Evolutionary conservation across 768 basidiomycete genomes (phyloP), one percentile per base, ranked within the genome.

Genomic region (Mycena chlorophos): DNA sequence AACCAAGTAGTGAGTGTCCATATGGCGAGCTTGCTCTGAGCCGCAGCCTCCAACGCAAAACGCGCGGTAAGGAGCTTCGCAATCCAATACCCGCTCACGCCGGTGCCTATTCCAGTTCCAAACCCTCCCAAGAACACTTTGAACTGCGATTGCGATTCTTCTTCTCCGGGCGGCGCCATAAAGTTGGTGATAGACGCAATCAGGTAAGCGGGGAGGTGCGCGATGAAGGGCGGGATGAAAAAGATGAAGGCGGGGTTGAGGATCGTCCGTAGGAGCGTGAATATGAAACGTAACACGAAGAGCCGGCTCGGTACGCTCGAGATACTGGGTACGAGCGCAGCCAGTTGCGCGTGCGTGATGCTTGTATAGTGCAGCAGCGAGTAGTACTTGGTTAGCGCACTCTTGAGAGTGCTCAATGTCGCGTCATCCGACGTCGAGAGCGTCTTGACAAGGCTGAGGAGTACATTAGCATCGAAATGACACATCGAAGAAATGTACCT

Each of bases 131-230:
- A 78, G 8, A 85, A 73, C 43, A 83, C 74, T 69, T 88, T 87
- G 69, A 82, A 88, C 69, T 89, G 87, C n/a, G 87, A 86, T 47
- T 79, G 71, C 27, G 81, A 78, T 64, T 89, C 88, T 63, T 87
- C 78, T 65, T 89, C 87, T 29, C 80, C 78, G 14, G 72, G 64
- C 0, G 65, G 65, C 10, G 75, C 75, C 25, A 87, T 61, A 45
- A 75, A 61, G 40, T 72, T 74, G 31, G 75, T 69, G n/a, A 82
- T 64, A 13, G 58, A 51, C 22, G 80, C 80, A 19, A 79, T 66
- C 39, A 82, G 59, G 68, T 89, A 89, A 5, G 80, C 78, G 1
- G 87, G 87, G 10, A 85, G 59, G 28, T 82, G 79, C 22, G 85
- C 51, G 28, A 88, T 51, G 50, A 87, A 72, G 10, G 73, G 63